Conservation (phyloP, 139 green algal genomes). For the Chlamydomonas sp. region DNA sequence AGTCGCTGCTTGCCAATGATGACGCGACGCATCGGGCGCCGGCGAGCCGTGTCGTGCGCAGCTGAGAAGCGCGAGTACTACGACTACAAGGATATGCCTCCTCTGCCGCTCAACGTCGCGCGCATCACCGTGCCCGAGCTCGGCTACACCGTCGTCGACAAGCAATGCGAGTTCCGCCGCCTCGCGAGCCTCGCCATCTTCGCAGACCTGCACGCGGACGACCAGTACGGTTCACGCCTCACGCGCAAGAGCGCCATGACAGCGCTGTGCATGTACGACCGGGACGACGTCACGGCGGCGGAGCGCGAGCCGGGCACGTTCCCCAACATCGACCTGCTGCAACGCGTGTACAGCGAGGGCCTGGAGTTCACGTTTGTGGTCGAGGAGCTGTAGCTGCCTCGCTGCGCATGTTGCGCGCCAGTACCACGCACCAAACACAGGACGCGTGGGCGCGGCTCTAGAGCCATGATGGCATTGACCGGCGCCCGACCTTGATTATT, state of each 20-base stretch:
- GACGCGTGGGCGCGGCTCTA: no score
- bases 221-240: constrained; percentile 39
- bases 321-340: constrained; percentile 56
- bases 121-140: constrained; percentile 41
- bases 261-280: constrained; percentile 55
- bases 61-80: constrained; percentile 42
- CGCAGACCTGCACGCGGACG: constrained; percentile 55
- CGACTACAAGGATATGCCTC: constrained; percentile 35
- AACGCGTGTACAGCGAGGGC: constrained; percentile 42
- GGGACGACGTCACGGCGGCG: constrained; percentile 39
- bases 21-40: no score
- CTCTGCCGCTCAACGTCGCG: constrained; percentile 35
- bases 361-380: constrained; percentile 41
- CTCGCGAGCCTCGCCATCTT: constrained; percentile 50
- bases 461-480: no score
- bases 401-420: no score
- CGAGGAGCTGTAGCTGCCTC: constrained; percentile 37
- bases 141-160: constrained; percentile 38
- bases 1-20: no score
- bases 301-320: constrained; percentile 28
- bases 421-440: no score
- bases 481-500: no score
- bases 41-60: no score
- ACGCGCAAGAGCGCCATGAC: constrained; percentile 40
- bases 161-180: constrained; percentile 19